These are phyloP conservation scores for Gyrodon lividus DNA, from an alignment of 768 basidiomycete genomes.

Conservation along the genomic window DNA sequence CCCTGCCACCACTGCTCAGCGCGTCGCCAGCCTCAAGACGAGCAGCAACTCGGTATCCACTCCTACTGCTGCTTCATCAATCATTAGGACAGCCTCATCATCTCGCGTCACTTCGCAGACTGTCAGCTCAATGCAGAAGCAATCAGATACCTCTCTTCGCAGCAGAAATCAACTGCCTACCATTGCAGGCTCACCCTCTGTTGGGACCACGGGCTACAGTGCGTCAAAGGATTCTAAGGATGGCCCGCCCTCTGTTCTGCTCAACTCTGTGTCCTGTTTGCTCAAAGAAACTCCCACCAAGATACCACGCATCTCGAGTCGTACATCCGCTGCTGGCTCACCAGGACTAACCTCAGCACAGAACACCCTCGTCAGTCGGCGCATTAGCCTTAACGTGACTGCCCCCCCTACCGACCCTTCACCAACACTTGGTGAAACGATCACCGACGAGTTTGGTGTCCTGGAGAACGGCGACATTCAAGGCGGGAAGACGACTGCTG, in stretches of 20 bases:
- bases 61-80: conserved; percentile 37
- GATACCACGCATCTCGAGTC: conserved; percentile 89
- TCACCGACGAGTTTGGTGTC: conserved; percentile 78
- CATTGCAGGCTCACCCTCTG: conserved; percentile 92
- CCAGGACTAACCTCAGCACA: conserved; percentile 63
- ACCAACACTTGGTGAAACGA: conserved; percentile 47
- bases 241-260: conserved; percentile 49
- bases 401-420: conserved; percentile 65
- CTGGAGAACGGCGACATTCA: conserved; percentile 60
- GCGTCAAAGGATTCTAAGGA: conserved; percentile 57
- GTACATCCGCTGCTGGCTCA: conserved; percentile 71
- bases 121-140: conserved; percentile 83
- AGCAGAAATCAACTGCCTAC: conserved; percentile 78
- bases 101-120: conserved; percentile 80
- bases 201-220: conserved; percentile 59
- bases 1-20: conserved; percentile 76
- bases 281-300: conserved; percentile 88
- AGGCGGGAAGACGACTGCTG: conserved; percentile 40
- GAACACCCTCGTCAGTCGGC: conserved; percentile 49
- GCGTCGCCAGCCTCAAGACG: conserved; percentile 79
- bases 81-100: conserved; percentile 44
- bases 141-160: conserved; percentile 79
- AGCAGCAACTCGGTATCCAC: conserved; percentile 45
- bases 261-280: conserved; percentile 51
- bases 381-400: conserved; percentile 62